These are phyloP conservation scores for Ceratocystis destructans DNA, from an alignment of 2,329 filamentous ascomycete species.

Conservation along the genomic window DNA sequence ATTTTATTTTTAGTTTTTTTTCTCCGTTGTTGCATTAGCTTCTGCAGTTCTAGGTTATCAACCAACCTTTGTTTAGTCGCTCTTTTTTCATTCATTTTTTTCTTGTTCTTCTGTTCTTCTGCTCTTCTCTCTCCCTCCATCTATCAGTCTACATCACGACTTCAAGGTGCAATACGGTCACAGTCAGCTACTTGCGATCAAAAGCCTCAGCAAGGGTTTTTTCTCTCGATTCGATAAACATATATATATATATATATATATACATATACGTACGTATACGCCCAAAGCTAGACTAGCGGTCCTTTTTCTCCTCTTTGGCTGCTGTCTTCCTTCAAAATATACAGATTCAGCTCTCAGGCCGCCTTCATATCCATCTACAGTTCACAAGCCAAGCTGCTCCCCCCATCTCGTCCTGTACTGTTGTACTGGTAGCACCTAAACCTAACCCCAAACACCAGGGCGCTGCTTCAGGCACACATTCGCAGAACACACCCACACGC, in stretches of 20 bases:
- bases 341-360: slow-evolving; percentile 1
- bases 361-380: background rate
- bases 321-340: background rate
- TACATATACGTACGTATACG: too few relatives aligned
- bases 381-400: background rate
- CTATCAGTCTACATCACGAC: background rate
- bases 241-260: too few relatives aligned
- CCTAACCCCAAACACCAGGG: background rate
- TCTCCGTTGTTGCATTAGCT: background rate
- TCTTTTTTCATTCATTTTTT: background rate
- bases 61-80: background rate
- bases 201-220: background rate
- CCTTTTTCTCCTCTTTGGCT: background rate
- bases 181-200: background rate
- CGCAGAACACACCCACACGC: background rate
- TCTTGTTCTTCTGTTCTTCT: background rate
- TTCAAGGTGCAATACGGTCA: background rate
- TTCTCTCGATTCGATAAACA: background rate
- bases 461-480: background rate
- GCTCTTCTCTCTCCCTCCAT: background rate
- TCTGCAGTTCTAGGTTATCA: background rate
- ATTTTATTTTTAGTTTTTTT: slow-evolving; percentile 7
- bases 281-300: background rate
- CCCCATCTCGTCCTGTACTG: background rate
- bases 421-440: slow-evolving; percentile 1